Percentiles rank a stretch among this genome's conserved stretches.
These are phyloP conservation scores for Ceratocystis colombiana DNA, from an alignment of 2,329 filamentous ascomycete species.

Conservation along the genomic window DNA sequence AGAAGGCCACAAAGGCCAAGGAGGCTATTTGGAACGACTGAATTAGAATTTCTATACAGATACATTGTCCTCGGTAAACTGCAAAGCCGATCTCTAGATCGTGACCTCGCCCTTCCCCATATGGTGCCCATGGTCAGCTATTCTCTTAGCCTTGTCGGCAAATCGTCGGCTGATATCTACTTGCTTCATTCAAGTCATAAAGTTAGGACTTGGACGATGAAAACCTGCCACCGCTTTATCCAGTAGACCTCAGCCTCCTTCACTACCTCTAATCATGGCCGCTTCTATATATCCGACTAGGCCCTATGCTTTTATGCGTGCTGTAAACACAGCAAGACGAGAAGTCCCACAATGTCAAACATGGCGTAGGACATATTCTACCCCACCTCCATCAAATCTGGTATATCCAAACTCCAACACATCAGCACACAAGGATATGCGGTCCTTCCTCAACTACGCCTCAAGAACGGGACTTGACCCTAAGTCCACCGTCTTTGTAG, in stretches of 20 bases:
- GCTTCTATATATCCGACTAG: neutral
- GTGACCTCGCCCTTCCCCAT: neutral
- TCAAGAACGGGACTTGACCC: slow-evolving; percentile 45
- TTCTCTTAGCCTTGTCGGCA: neutral
- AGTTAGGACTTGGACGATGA: neutral
- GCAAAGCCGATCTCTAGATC: neutral
- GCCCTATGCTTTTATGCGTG: neutral
- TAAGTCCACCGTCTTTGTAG: slow-evolving; percentile 52
- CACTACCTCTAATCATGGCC: neutral
- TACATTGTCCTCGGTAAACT: too few species aligned
- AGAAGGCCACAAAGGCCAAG: slow-evolving; percentile 65
- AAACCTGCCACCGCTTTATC: neutral
- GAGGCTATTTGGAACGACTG: slow-evolving; percentile 76
- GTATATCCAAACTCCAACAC: slow-evolving; percentile 23
- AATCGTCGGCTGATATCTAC: slow-evolving; percentile 1
- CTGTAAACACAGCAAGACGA: neutral
- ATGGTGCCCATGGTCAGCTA: neutral
- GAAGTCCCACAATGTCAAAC: neutral
- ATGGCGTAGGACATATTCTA: slow-evolving; percentile 15
- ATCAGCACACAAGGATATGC: slow-evolving; percentile 47
- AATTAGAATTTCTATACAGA: slow-evolving; percentile 32
- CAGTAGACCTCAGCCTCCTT: neutral
- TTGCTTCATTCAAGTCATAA: neutral
- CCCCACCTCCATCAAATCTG: neutral
- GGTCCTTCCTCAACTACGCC: slow-evolving; percentile 56